A percentile compares a stretch with the other conserved stretches of the same genome.
phyloP scores from a whole-genome alignment of 768 basidiomycete genomes.

The Collybiopsis confluens region DNA sequence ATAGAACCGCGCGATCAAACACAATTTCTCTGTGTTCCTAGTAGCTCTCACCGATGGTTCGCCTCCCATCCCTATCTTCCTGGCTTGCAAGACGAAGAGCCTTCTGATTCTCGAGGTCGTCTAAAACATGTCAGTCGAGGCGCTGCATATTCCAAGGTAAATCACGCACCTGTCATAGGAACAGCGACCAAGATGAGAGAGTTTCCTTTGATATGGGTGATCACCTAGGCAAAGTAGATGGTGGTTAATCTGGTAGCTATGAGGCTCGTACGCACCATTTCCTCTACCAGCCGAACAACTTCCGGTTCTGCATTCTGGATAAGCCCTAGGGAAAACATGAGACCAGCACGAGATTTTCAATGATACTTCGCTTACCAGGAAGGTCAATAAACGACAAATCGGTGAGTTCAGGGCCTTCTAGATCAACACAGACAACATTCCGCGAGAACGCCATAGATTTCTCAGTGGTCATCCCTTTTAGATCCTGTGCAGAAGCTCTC shows the following conservation, averaged over 20 bases:
- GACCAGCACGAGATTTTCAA: neutral
- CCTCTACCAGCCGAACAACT: constrained; percentile 39
- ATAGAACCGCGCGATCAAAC: neutral
- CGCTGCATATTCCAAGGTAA: neutral
- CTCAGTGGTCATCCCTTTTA: neutral
- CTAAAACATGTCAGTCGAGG: constrained; percentile 20
- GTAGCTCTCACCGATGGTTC: constrained; percentile 45
- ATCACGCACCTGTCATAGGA: constrained; percentile 46
- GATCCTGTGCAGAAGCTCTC: neutral
- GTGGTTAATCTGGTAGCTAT: too few species aligned
- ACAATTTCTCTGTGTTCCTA: neutral
- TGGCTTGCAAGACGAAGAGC: constrained; percentile 43
- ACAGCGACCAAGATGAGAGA: constrained; percentile 50
- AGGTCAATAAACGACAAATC: constrained; percentile 37
- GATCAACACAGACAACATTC: constrained; percentile 38
- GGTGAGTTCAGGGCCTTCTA: constrained; percentile 32
- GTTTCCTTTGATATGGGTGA: constrained; percentile 45
- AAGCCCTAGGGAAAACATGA: constrained; percentile 33
- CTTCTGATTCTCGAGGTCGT: constrained; percentile 58
- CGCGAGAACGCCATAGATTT: constrained; percentile 26
- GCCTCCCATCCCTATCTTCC: constrained; percentile 39
- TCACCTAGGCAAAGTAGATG: constrained; percentile 13
- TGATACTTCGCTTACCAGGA: constrained; percentile 23
- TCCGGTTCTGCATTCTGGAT: constrained; percentile 45
- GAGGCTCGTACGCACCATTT: constrained; percentile 24